These are phyloP conservation scores for Clitocybe nebularis DNA, from an alignment of 1,284 basidiomycete genomes.

Conservation along the genomic window DNA sequence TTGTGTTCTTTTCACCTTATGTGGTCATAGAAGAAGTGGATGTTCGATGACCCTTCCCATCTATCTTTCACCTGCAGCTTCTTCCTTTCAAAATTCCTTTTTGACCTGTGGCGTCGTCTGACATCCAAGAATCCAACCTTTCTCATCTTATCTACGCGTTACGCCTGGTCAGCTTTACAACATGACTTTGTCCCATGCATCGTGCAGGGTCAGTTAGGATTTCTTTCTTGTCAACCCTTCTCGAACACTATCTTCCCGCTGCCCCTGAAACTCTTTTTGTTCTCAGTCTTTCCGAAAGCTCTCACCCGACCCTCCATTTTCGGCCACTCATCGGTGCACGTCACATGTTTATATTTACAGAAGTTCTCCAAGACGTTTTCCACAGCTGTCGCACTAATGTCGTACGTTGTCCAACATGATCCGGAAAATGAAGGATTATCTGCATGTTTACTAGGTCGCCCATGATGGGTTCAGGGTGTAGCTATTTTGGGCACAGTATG, in stretches of 20 bases:
- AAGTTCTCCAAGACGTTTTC: no score
- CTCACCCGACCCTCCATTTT: no score
- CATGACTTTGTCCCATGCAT: background rate
- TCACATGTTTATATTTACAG: no score
- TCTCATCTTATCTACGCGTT: slow-evolving; percentile 1
- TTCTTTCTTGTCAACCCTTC: slow-evolving; percentile 8
- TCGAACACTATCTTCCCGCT: slow-evolving; percentile 5
- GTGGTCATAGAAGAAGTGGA: background rate
- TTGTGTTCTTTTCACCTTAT: background rate
- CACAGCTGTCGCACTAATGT: no score
- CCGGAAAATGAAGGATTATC: no score
- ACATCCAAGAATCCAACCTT: slow-evolving; percentile 1
- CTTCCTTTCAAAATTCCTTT: slow-evolving; percentile 9
- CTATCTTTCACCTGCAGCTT: background rate
- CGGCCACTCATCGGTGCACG: no score
- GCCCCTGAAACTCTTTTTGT: slow-evolving; percentile 1
- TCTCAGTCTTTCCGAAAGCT: background rate
- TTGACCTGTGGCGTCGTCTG: slow-evolving; percentile 9
- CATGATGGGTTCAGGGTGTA: no score
- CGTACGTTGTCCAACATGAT: no score
- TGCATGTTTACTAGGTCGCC: no score
- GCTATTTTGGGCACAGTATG: background rate
- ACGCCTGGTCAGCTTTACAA: background rate
- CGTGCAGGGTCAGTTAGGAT: slow-evolving; percentile 6
- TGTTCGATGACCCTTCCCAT: slow-evolving; percentile 2